phyloP scores from a whole-genome alignment of 2,329 filamentous ascomycete genomes.

The Daldinia sp. region DNA sequence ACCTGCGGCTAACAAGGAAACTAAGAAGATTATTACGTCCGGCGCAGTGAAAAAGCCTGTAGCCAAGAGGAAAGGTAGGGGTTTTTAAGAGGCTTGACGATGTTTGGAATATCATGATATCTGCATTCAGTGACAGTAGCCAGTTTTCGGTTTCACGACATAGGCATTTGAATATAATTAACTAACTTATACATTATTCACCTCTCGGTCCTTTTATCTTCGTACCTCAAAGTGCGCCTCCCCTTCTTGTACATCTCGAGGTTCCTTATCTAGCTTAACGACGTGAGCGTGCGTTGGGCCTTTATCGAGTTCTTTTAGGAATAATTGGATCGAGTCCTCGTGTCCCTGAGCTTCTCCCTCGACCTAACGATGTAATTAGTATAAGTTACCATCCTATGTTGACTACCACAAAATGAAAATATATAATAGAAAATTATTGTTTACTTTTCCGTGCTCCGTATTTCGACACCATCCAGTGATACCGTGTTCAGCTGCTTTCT shows the following conservation, averaged over 20 bases:
- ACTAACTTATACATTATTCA: neutral
- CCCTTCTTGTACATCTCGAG: conserved; percentile 72
- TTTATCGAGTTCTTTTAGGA: conserved; percentile 79
- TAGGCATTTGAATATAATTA: conserved; percentile 12
- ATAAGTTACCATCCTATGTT: conserved; percentile 4
- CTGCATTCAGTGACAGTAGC: conserved; percentile 3
- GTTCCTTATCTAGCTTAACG: conserved; percentile 76
- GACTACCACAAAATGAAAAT: too few species aligned
- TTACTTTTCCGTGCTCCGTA: conserved; percentile 66
- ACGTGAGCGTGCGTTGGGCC: conserved; percentile 82
- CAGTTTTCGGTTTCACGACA: conserved; percentile 8
- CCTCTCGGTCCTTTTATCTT: conserved; percentile 44
- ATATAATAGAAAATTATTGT: too few species aligned
- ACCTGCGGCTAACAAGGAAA: conserved; percentile 51
- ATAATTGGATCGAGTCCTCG: conserved; percentile 71
- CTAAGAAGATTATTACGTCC: conserved; percentile 70
- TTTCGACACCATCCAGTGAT: conserved; percentile 74
- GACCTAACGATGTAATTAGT: conserved; percentile 67
- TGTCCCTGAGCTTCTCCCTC: conserved; percentile 89
- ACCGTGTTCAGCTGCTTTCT: conserved; percentile 62
- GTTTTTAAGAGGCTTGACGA: conserved; percentile 56
- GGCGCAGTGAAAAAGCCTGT: conserved; percentile 73
- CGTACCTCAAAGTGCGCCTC: conserved; percentile 75
- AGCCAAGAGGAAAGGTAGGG: conserved; percentile 67
- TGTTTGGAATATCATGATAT: conserved; percentile 24